phyloP scores from a whole-genome alignment of 441 rosid species.

The Theobroma grandiflorum region DNA sequence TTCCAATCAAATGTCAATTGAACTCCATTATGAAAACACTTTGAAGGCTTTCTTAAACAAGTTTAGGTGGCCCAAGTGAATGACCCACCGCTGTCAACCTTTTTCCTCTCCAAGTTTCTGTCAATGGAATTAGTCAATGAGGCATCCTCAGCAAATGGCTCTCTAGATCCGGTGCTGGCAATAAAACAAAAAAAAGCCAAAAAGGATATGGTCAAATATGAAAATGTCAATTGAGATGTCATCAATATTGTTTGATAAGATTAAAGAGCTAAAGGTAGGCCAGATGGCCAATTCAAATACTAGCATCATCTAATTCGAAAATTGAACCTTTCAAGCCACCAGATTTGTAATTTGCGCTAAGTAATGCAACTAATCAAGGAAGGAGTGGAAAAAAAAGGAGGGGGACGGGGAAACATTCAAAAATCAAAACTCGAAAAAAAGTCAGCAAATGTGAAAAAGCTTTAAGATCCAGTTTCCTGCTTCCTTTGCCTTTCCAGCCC shows the following conservation, averaged over 20 bases:
- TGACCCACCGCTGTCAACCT: background rate
- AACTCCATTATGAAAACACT: background rate
- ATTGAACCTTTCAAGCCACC: constrained; percentile 35
- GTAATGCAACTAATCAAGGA: background rate
- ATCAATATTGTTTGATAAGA: background rate
- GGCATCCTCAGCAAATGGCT: background rate
- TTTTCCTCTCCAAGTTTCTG: background rate
- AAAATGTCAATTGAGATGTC: constrained; percentile 16
- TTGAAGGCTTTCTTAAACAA: background rate
- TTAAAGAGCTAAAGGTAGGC: background rate
- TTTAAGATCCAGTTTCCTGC: background rate
- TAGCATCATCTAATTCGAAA: constrained; percentile 6
- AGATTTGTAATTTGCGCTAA: constrained; percentile 9
- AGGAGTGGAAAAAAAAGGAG: background rate
- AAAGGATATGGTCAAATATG: background rate
- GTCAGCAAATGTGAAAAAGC: constrained; percentile 10
- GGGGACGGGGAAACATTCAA: background rate
- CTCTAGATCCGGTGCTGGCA: background rate
- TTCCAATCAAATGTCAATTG: background rate
- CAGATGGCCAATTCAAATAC: constrained; percentile 4
- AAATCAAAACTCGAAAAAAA: background rate
- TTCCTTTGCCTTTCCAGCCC: background rate
- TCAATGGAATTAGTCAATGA: constrained; percentile 1
- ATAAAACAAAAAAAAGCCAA: background rate
- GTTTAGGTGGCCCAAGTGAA: background rate